A percentile compares a stretch with the other conserved stretches of the same genome.
These are phyloP conservation scores for Naumovozyma castellii DNA, from an alignment of 805 yeast genomes.

Conservation along the genomic window DNA sequence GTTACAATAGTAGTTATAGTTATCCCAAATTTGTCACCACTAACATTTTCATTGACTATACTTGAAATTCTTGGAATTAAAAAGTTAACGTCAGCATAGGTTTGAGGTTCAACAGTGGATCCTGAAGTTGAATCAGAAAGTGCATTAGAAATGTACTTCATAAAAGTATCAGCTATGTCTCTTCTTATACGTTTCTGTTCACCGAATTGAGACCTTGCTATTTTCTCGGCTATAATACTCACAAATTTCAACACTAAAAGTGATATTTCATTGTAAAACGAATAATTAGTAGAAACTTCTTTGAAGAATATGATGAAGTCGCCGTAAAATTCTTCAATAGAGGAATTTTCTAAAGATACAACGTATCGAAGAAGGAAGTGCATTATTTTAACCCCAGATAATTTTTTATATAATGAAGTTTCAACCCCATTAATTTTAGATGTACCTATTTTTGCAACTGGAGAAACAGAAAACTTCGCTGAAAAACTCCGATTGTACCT, in stretches of 20 bases:
- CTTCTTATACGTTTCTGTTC: conserved; percentile 49
- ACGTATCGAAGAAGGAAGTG: conserved; percentile 53
- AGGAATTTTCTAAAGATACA: conserved; percentile 59
- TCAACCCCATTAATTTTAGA: conserved; percentile 13
- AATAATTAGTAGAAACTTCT: conserved; percentile 42
- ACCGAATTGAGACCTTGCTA: conserved; percentile 51
- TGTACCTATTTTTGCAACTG: conserved; percentile 4
- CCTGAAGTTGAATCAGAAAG: conserved; percentile 19
- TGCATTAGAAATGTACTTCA: conserved; percentile 29
- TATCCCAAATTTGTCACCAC: conserved; percentile 46
- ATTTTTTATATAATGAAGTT: conserved; percentile 40
- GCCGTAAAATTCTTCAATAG: conserved; percentile 70
- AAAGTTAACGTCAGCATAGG: conserved; percentile 9
- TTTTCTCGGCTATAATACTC: conserved; percentile 44
- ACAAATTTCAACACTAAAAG: conserved; percentile 47
- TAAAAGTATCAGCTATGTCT: conserved; percentile 42
- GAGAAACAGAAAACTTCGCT: conserved; percentile 19
- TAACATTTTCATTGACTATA: conserved; percentile 18
- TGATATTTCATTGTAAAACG: conserved; percentile 39
- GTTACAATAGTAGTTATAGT: conserved; percentile 44
- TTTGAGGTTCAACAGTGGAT: conserved; percentile 8
- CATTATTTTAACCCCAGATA: conserved; percentile 39
- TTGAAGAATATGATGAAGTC: conserved; percentile 49
- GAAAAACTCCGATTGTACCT: conserved; percentile 19
- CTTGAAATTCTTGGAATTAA: conserved; percentile 14